These are phyloP conservation scores for Stipa capillata DNA, from an alignment of 176 grass and related monocot species.

Conservation along the genomic window DNA sequence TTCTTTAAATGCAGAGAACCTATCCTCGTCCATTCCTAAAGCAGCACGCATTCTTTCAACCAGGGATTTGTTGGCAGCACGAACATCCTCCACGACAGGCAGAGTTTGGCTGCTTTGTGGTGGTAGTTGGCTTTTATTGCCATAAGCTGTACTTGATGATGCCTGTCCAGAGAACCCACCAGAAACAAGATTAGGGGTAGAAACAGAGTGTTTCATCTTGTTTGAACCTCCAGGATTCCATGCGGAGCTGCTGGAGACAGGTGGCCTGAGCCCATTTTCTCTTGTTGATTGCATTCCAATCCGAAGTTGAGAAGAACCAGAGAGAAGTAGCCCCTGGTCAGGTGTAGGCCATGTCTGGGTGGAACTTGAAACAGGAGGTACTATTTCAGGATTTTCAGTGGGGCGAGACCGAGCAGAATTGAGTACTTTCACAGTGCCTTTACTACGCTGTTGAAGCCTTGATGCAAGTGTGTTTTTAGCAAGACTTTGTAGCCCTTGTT, in stretches of 20 bases:
- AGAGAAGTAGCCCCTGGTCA: slow-evolving; percentile 21
- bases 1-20: slow-evolving; percentile 67
- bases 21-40: slow-evolving; percentile 72
- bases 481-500: slow-evolving; percentile 53
- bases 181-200: slow-evolving; percentile 47
- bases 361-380: slow-evolving; percentile 23
- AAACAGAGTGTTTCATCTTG: slow-evolving; percentile 56
- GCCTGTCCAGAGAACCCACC: slow-evolving; percentile 31
- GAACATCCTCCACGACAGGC: slow-evolving; percentile 40
- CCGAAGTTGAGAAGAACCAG: slow-evolving; percentile 35
- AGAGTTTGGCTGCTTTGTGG: slow-evolving; percentile 13
- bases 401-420: slow-evolving; percentile 40
- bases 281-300: slow-evolving; percentile 18
- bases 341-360: slow-evolving; percentile 35
- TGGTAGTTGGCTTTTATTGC: slow-evolving; percentile 12
- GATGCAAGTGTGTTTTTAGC: slow-evolving; percentile 71
- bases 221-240: slow-evolving; percentile 38
- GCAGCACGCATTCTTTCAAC: slow-evolving; percentile 71
- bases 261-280: slow-evolving; percentile 31
- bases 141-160: slow-evolving; percentile 29
- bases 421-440: slow-evolving; percentile 44
- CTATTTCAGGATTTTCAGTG: slow-evolving; percentile 30
- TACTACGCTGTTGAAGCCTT: slow-evolving; percentile 60
- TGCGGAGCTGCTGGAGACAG: slow-evolving; percentile 23
- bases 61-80: slow-evolving; percentile 56